Conservation (phyloP, 176 grass and related monocot genomes). For the Poa pratensis region DNA sequence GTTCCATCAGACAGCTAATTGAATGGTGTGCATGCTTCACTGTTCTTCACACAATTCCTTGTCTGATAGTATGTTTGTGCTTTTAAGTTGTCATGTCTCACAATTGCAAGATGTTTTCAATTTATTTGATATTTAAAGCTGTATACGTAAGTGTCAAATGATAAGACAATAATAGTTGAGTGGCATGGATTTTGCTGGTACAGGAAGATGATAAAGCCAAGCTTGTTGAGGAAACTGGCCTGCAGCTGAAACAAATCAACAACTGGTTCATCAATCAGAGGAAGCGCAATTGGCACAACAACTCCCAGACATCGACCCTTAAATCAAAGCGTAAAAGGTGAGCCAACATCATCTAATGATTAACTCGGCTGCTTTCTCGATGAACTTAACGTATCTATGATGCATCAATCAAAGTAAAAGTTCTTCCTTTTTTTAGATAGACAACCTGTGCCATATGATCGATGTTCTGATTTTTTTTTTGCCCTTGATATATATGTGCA, state of each 20-base stretch:
- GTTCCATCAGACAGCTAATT: constrained; percentile 6
- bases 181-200: constrained; percentile 26
- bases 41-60: constrained; percentile 11
- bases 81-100: not conserved
- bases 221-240: constrained; percentile 96
- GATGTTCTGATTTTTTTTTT: not conserved
- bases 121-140: not conserved
- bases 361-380: not conserved
- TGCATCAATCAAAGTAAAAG: not conserved
- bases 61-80: not conserved
- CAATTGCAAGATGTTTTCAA: not conserved
- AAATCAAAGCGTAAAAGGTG: constrained; percentile 99
- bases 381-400: not conserved
- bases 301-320: constrained; percentile 85
- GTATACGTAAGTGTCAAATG: not conserved
- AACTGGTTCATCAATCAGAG: constrained; percentile 99
- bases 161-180: not conserved
- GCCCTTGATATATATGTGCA: not conserved
- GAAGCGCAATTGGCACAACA: constrained; percentile 99
- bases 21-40: not conserved
- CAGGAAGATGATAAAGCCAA: constrained; percentile 99
- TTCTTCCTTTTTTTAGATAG: not conserved
- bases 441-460: not conserved
- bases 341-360: not conserved
- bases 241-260: constrained; percentile 99